phyloP scores from a whole-genome alignment of 1,284 basidiomycete species.

The Tetrapyrgos nigripes region DNA sequence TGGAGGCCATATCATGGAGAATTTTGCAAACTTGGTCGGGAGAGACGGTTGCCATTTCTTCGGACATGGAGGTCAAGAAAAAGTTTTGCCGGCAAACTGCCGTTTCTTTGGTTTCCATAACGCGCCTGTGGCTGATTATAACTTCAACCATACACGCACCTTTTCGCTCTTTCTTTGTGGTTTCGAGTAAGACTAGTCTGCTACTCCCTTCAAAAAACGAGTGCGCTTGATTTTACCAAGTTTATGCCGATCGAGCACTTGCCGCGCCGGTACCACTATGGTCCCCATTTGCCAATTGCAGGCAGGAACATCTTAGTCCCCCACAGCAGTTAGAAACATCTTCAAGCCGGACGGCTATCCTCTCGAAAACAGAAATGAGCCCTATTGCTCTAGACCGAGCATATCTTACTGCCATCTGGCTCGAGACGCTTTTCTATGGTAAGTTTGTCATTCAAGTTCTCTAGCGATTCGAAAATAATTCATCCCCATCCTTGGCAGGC shows the following conservation, averaged over 20 bases:
- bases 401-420: conserved; percentile 24
- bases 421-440: conserved; percentile 24
- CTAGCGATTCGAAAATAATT: neutral
- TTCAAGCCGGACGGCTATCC: no score
- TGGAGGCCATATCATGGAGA: conserved; percentile 67
- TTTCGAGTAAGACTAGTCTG: no score
- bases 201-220: no score
- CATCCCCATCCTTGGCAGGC: conserved; percentile 24
- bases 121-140: no score
- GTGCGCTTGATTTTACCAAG: no score
- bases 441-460: neutral
- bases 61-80: neutral
- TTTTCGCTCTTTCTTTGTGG: no score
- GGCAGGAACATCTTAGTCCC: no score
- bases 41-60: neutral
- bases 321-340: no score
- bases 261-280: no score
- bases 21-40: conserved; percentile 23
- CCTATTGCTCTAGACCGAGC: conserved; percentile 15
- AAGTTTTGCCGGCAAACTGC: neutral
- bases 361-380: neutral
- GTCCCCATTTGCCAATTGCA: no score
- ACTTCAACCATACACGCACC: no score
- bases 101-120: neutral
- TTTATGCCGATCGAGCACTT: no score